phyloP scores from a whole-genome alignment of 2,329 filamentous ascomycete species.

The Claviceps sp. region DNA sequence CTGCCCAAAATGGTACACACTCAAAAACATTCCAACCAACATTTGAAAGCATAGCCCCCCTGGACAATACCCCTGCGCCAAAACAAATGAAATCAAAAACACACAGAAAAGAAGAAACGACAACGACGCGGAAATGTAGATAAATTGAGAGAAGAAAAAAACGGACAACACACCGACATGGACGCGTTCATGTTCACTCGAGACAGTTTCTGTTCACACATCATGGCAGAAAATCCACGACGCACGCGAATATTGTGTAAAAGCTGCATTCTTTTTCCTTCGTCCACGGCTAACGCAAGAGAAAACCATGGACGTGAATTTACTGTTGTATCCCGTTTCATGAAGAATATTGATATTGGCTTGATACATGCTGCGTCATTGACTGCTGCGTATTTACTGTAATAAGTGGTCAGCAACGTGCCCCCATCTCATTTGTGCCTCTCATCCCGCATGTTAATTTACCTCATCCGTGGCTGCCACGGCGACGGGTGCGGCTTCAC shows the following conservation, averaged over 20 bases:
- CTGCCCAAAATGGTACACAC: too few relatives aligned
- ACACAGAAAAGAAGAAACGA: background rate
- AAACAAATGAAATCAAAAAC: background rate
- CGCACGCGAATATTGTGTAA: background rate
- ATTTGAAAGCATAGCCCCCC: background rate
- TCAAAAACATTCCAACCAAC: background rate
- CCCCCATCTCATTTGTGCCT: background rate
- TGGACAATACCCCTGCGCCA: conserved; percentile 1
- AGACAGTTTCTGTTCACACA: background rate
- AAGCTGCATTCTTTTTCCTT: background rate
- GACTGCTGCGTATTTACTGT: background rate
- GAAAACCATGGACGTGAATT: background rate
- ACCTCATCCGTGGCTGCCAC: conserved; percentile 20
- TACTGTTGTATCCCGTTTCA: background rate
- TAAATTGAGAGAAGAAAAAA: background rate
- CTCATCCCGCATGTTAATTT: background rate
- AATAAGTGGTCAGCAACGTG: background rate
- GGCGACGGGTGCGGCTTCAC: conserved; percentile 2
- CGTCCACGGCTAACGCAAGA: background rate
- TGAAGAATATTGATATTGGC: too few relatives aligned
- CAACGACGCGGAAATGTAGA: background rate
- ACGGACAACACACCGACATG: background rate
- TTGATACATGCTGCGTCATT: too few relatives aligned
- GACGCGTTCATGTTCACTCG: background rate
- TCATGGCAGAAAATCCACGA: background rate